phyloP scores from a whole-genome alignment of 176 grass and related monocot genomes.

The Panicum miliaceum region DNA sequence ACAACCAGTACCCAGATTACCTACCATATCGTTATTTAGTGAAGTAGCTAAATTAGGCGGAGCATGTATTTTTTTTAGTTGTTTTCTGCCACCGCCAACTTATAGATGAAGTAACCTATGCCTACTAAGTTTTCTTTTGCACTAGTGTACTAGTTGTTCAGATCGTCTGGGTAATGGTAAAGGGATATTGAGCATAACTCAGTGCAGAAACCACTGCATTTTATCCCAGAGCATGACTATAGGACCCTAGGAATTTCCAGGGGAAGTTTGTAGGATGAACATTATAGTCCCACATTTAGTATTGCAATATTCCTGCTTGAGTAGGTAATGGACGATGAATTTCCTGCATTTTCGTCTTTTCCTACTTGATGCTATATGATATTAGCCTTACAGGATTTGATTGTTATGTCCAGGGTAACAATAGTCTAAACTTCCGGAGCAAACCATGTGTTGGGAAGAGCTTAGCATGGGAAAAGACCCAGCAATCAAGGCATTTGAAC shows the following conservation, averaged over 20 bases:
- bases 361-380: neutral
- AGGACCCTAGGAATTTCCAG: neutral
- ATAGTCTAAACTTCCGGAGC: constrained; percentile 47
- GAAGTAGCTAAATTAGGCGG: neutral
- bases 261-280: neutral
- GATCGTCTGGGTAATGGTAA: neutral
- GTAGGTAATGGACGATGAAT: neutral
- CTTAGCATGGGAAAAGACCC: constrained; percentile 50
- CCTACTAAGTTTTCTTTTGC: neutral
- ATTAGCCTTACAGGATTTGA: constrained; percentile 2
- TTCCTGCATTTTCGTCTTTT: neutral
- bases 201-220: neutral
- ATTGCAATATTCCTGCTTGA: neutral
- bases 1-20: neutral
- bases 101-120: neutral
- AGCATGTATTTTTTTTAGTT: neutral
- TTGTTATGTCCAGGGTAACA: constrained; percentile 59
- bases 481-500: constrained; percentile 39
- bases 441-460: constrained; percentile 44
- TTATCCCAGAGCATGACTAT: neutral
- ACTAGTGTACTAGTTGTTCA: neutral
- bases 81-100: neutral
- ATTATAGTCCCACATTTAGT: neutral
- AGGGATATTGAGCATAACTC: neutral
- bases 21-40: neutral